A percentile compares a stretch with the other conserved stretches of the same genome.
These are phyloP conservation scores for Coniosporium apollinis DNA, from an alignment of 495 filamentous ascomycete species.

Conservation along the genomic window DNA sequence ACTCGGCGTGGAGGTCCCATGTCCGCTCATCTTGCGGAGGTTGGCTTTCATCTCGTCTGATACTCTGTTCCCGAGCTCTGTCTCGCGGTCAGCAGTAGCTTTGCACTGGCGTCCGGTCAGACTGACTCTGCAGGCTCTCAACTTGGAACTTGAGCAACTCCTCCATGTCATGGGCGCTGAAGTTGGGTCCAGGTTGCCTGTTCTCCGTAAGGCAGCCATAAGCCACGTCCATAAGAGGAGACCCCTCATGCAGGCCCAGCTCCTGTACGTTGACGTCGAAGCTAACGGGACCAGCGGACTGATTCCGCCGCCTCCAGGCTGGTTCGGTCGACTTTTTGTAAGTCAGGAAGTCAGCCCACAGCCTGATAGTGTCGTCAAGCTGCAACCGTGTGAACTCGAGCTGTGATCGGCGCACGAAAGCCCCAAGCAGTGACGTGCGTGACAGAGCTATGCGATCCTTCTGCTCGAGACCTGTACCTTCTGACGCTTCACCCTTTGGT, in stretches of 20 bases:
- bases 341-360: conserved; percentile 66
- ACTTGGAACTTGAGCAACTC: conserved; percentile 76
- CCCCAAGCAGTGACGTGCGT: conserved; percentile 63
- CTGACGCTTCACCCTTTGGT: conserved; percentile 4
- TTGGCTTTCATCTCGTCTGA: conserved; percentile 49
- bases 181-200: conserved; percentile 11
- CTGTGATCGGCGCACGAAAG: conserved; percentile 59
- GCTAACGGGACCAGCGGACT: conserved; percentile 2
- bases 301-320: conserved; percentile 41
- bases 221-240: conserved; percentile 20
- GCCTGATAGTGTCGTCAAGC: conserved; percentile 53
- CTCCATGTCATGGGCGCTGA: conserved; percentile 69
- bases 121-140: conserved; percentile 64
- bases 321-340: conserved; percentile 61
- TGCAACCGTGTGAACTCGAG: conserved; percentile 68
- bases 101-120: neutral
- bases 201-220: conserved; percentile 42
- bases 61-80: conserved; percentile 50
- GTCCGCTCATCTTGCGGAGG: conserved; percentile 47
- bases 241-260: neutral
- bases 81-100: neutral
- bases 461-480: neutral
- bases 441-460: conserved; percentile 16
- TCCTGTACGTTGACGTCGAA: neutral
- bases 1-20: conserved; percentile 49